Percentiles rank a stretch among this genome's conserved stretches.
These are phyloP conservation scores for Cryptosporidium sp. DNA, from an alignment of 169 alveolate species.

Conservation along the genomic window DNA sequence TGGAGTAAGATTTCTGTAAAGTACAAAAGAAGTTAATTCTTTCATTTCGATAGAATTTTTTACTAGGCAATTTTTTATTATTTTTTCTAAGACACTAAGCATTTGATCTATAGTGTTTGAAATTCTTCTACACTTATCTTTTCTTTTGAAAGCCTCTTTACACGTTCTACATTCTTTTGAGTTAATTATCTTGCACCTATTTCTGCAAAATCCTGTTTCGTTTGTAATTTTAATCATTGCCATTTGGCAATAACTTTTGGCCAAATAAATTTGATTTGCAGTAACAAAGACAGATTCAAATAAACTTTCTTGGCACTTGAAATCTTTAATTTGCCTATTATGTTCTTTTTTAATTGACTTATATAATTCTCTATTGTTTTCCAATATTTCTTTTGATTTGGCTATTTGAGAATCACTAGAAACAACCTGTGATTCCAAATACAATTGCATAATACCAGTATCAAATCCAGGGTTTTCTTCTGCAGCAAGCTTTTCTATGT, in stretches of 20 bases:
- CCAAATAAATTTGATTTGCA: neutral
- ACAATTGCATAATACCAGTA: neutral
- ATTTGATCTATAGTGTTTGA: neutral
- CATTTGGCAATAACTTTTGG: slow-evolving; percentile 13
- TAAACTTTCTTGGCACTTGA: slow-evolving; percentile 4
- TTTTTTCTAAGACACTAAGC: neutral
- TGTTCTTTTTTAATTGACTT: neutral
- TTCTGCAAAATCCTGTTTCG: slow-evolving; percentile 41
- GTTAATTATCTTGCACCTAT: slow-evolving; percentile 12
- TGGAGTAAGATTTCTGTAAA: slow-evolving; percentile 6
- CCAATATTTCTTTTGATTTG: slow-evolving; percentile 20
- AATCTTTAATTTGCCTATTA: neutral
- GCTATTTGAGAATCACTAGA: slow-evolving; percentile 8
- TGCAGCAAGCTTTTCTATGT: neutral
- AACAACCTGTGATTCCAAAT: slow-evolving; percentile 28
- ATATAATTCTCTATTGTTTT: neutral
- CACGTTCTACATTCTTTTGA: slow-evolving; percentile 19
- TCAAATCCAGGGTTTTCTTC: neutral
- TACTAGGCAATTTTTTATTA: neutral
- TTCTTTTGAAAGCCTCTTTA: slow-evolving; percentile 3
- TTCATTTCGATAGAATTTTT: neutral
- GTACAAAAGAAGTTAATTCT: neutral
- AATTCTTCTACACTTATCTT: neutral
- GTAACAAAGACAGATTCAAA: neutral
- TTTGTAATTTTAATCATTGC: slow-evolving; percentile 4